phyloP scores from a whole-genome alignment of 768 basidiomycete species.

The Hortiboletus flavorubellus region DNA sequence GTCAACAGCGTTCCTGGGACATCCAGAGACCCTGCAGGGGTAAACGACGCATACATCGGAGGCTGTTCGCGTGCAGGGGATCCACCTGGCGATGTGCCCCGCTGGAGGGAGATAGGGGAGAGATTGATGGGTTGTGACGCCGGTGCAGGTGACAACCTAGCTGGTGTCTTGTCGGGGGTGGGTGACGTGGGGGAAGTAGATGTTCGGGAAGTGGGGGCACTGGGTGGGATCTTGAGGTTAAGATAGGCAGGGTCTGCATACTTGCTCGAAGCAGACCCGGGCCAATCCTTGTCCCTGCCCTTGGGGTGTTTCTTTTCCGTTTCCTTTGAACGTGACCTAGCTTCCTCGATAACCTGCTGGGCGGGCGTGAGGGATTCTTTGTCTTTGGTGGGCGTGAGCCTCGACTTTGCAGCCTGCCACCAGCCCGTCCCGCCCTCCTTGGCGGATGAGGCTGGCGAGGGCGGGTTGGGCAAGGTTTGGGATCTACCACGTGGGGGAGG shows the following conservation, averaged over 20 bases:
- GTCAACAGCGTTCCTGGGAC: constrained; percentile 69
- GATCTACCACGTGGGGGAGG: constrained; percentile 64
- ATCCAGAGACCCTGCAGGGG: constrained; percentile 65
- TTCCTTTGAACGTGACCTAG: constrained; percentile 65
- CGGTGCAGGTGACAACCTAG: constrained; percentile 34
- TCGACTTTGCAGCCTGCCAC: constrained; percentile 75
- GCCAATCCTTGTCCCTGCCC: constrained; percentile 55
- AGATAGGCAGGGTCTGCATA: constrained; percentile 55
- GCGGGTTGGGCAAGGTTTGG: constrained; percentile 51
- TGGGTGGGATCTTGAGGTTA: constrained; percentile 52
- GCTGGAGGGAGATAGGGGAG: constrained; percentile 62
- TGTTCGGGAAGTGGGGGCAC: constrained; percentile 45
- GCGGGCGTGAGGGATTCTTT: constrained; percentile 76
- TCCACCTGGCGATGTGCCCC: constrained; percentile 38
- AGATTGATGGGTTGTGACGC: constrained; percentile 48
- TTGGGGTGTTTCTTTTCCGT: constrained; percentile 41
- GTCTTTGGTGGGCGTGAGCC: constrained; percentile 75
- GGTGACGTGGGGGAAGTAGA: constrained; percentile 58
- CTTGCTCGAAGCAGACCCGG: constrained; percentile 49
- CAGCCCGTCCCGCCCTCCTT: constrained; percentile 58
- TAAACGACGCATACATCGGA: constrained; percentile 77
- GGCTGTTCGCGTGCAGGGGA: constrained; percentile 47
- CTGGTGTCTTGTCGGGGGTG: constrained; percentile 42
- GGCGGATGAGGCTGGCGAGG: constrained; percentile 61
- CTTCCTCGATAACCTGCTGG: constrained; percentile 75